Conservation (phyloP, 495 filamentous ascomycete genomes). For the Lindgomyces ingoldianus region DNA sequence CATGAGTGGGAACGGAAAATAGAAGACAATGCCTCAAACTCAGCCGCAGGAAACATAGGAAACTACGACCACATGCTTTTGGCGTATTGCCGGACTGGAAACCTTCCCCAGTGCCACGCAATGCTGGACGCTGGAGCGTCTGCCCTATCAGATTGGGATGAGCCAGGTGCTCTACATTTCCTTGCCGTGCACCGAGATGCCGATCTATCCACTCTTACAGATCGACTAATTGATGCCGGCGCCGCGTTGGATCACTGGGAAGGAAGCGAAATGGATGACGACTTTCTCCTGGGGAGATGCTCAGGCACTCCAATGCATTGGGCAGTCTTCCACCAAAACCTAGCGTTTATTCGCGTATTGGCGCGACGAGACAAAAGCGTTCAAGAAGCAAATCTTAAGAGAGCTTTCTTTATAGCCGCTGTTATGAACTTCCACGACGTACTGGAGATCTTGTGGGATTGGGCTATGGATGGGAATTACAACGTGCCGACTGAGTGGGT, state of each 20-base stretch:
- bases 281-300: not conserved
- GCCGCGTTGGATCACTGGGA: conserved; percentile 8
- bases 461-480: not conserved
- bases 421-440: not conserved
- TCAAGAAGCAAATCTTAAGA: not conserved
- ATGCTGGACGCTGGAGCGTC: not conserved
- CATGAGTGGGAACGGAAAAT: not conserved
- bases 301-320: conserved; percentile 1
- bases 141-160: conserved; percentile 6
- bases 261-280: not conserved
- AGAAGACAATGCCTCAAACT: not conserved
- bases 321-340: not conserved
- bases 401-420: not conserved
- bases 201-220: not conserved
- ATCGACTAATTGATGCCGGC: not conserved
- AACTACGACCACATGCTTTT: no score
- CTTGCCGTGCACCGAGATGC: not conserved
- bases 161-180: not conserved
- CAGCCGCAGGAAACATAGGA: not conserved
- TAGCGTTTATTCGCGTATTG: not conserved
- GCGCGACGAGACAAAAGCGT: not conserved
- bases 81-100: not conserved
- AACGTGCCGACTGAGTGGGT: not conserved
- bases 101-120: not conserved
- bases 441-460: not conserved